phyloP scores from a whole-genome alignment of 2,329 filamentous ascomycete genomes.

The Stachybotrys elegans region DNA sequence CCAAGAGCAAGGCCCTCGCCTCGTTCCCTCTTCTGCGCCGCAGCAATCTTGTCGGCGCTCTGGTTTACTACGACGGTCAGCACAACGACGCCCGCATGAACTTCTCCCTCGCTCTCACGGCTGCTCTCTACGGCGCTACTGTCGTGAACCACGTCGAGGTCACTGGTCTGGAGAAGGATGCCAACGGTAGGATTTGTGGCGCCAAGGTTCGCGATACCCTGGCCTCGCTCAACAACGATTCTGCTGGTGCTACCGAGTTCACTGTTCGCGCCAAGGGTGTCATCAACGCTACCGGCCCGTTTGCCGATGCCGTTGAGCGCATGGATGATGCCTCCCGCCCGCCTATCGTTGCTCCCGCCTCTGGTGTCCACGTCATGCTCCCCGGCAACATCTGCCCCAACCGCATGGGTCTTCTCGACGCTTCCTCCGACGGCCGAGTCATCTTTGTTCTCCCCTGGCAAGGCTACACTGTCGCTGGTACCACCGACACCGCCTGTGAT shows the following conservation, averaged over 20 bases:
- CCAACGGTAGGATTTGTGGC: constrained; percentile 62
- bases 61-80: constrained; percentile 83
- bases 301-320: constrained; percentile 73
- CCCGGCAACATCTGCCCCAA: constrained; percentile 82
- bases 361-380: constrained; percentile 80
- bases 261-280: constrained; percentile 72
- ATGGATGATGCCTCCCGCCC: constrained; percentile 67
- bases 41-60: constrained; percentile 66
- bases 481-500: constrained; percentile 71
- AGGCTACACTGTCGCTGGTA: constrained; percentile 86
- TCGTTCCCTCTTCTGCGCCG: constrained; percentile 74
- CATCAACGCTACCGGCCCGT: constrained; percentile 80
- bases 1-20: constrained; percentile 70
- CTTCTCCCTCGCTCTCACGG: constrained; percentile 74
- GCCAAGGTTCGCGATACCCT: constrained; percentile 52
- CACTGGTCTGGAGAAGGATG: constrained; percentile 67
- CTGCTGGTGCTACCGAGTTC: constrained; percentile 52
- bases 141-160: constrained; percentile 80
- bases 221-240: constrained; percentile 56
- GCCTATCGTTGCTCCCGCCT: constrained; percentile 74
- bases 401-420: constrained; percentile 85
- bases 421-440: constrained; percentile 82
- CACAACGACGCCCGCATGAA: constrained; percentile 90
- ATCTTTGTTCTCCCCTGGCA: constrained; percentile 95
- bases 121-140: constrained; percentile 73